These are phyloP conservation scores for Lojkania enalia DNA, from an alignment of 2,329 filamentous ascomycete genomes.

Conservation along the genomic window DNA sequence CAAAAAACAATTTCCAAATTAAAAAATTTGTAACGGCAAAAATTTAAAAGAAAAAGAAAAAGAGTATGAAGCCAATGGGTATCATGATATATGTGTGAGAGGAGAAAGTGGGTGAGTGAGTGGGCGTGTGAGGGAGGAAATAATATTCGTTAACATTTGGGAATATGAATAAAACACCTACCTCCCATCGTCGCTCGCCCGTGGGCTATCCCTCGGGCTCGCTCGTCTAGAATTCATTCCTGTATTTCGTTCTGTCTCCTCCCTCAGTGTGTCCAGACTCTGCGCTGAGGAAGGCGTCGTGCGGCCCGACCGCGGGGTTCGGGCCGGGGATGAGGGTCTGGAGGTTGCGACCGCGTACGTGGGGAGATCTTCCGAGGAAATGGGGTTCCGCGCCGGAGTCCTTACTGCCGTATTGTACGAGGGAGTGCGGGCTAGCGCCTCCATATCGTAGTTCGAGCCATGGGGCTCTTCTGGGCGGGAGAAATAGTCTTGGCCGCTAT, in stretches of 20 bases:
- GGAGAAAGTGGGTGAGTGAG: no score
- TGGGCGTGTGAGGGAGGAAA: no score
- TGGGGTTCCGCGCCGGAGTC: constrained; percentile 49
- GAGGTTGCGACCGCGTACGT: constrained; percentile 52
- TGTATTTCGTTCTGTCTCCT: constrained; percentile 45
- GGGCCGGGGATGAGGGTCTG: constrained; percentile 46
- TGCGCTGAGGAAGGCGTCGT: constrained; percentile 39
- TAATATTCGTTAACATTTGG: no score
- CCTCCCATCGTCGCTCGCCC: constrained; percentile 33
- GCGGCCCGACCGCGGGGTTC: constrained; percentile 33
- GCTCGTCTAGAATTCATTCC: constrained; percentile 35
- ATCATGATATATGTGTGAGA: no score
- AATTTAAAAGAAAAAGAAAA: no score
- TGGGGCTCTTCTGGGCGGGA: neutral
- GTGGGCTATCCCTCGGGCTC: constrained; percentile 17
- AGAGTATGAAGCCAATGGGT: no score
- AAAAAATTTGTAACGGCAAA: no score
- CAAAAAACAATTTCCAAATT: no score
- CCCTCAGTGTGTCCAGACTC: constrained; percentile 39
- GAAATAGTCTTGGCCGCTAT: constrained; percentile 30
- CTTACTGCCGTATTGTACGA: constrained; percentile 56
- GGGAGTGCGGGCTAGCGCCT: constrained; percentile 52
- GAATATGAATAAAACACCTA: no score
- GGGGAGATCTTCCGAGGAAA: constrained; percentile 47
- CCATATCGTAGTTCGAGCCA: constrained; percentile 48